Conservation (phyloP, 495 filamentous ascomycete species). For the Penicillium canescens region DNA sequence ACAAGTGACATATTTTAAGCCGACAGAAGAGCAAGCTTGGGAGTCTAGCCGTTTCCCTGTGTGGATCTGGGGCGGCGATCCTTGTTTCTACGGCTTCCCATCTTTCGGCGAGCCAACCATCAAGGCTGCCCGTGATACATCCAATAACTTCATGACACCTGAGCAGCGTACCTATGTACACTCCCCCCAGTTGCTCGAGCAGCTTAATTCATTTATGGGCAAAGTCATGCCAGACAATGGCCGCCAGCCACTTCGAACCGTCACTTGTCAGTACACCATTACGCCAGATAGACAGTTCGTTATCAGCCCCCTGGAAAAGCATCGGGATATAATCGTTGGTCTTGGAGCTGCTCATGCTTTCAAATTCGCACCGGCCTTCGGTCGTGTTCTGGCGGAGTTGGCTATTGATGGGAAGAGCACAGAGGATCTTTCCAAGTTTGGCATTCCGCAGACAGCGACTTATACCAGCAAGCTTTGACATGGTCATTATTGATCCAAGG, state of each 20-base stretch:
- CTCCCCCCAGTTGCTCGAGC: constrained; percentile 20
- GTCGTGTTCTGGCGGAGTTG: constrained; percentile 28
- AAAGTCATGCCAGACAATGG: constrained; percentile 23
- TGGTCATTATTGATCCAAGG: not conserved
- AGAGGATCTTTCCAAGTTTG: constrained; percentile 32
- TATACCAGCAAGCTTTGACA: constrained; percentile 11
- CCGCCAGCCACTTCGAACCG: constrained; percentile 26
- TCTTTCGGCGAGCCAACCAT: constrained; percentile 32
- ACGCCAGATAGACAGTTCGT: constrained; percentile 30
- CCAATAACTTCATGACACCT: constrained; percentile 30
- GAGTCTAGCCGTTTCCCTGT: constrained; percentile 21
- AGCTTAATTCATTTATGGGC: constrained; percentile 21
- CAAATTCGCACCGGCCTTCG: constrained; percentile 33
- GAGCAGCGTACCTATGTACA: constrained; percentile 30
- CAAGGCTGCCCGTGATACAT: constrained; percentile 27
- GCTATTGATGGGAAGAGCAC: constrained; percentile 28
- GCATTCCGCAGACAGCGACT: constrained; percentile 6
- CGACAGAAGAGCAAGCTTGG: constrained; percentile 16
- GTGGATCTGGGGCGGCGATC: constrained; percentile 28
- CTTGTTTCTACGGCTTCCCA: constrained; percentile 30
- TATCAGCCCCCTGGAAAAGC: constrained; percentile 25
- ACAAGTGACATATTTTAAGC: constrained; percentile 34
- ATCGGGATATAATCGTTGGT: constrained; percentile 27
- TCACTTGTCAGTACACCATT: constrained; percentile 32
- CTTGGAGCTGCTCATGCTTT: constrained; percentile 33